Percentiles rank a stretch among this genome's conserved stretches.
phyloP scores from a whole-genome alignment of 2,329 filamentous ascomycete species.

The Pyrenochaeta sp. region DNA sequence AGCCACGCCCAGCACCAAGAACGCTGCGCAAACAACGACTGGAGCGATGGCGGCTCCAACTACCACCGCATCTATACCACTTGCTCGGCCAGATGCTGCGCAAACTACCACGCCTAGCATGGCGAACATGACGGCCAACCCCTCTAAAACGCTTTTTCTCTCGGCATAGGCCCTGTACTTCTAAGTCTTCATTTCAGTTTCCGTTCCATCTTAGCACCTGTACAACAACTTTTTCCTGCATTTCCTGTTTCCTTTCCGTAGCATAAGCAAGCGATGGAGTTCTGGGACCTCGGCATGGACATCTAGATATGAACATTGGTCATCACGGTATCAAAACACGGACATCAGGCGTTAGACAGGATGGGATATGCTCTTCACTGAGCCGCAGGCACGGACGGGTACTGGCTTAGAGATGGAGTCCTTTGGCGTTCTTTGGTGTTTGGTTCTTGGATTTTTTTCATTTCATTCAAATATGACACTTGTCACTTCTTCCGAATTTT shows the following conservation, averaged over 20 bases:
- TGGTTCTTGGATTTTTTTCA: neutral
- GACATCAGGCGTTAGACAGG: slow-evolving; percentile 3
- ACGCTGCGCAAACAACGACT: slow-evolving; percentile 37
- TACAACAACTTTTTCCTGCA: slow-evolving; percentile 8
- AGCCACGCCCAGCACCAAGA: slow-evolving; percentile 19
- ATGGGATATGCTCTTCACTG: slow-evolving; percentile 24
- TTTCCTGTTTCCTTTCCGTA: neutral
- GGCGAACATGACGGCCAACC: neutral
- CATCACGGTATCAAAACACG: slow-evolving; percentile 2
- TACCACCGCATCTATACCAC: neutral
- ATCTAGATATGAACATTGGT: neutral
- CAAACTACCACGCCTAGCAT: neutral
- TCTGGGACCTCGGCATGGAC: slow-evolving; percentile 5
- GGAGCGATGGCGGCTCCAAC: slow-evolving; percentile 34
- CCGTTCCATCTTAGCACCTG: neutral
- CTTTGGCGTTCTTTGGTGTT: slow-evolving; percentile 5
- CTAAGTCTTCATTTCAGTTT: neutral
- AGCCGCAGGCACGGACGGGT: slow-evolving; percentile 12
- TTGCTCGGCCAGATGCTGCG: neutral
- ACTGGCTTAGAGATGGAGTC: slow-evolving; percentile 13
- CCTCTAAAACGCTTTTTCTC: neutral
- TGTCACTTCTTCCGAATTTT: neutral
- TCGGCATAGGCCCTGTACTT: slow-evolving; percentile 8
- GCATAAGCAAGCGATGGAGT: slow-evolving; percentile 26
- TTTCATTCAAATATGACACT: neutral